Evolutionary conservation across 1,284 basidiomycete genomes (phyloP).

Genomic region (Peniophora sp.): DNA sequence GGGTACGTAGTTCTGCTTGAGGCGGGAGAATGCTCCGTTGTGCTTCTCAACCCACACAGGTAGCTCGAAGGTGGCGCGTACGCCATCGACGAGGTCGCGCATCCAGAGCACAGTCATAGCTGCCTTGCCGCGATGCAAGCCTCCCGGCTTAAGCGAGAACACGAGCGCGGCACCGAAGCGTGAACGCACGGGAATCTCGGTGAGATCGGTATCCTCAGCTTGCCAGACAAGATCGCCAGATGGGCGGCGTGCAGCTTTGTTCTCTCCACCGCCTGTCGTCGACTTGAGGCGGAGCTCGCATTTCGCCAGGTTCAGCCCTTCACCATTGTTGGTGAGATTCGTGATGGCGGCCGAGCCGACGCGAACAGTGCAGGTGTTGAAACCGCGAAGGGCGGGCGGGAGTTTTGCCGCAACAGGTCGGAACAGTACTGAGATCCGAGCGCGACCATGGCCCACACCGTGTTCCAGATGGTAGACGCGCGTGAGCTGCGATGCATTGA

Average conservation of each 20-base stretch:
- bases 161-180: constrained; percentile 50
- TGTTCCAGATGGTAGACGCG: constrained; percentile 41
- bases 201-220: constrained; percentile 28
- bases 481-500: constrained; percentile 37
- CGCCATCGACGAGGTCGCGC: constrained; percentile 42
- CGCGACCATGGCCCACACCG: constrained; percentile 47
- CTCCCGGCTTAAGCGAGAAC: constrained; percentile 46
- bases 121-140: constrained; percentile 31
- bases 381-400: constrained; percentile 50
- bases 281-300: constrained; percentile 24
- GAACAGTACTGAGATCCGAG: constrained; percentile 42
- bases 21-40: constrained; percentile 28
- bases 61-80: constrained; percentile 29
- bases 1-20: constrained; percentile 53
- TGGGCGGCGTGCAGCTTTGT: constrained; percentile 32
- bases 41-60: constrained; percentile 27
- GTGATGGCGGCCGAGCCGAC: constrained; percentile 18
- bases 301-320: constrained; percentile 21
- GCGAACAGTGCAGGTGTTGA: constrained; percentile 59
- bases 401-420: constrained; percentile 48
- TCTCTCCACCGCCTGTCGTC: constrained; percentile 17
- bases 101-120: constrained; percentile 58
- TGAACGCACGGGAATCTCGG: constrained; percentile 51
- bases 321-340: constrained; percentile 20
- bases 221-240: constrained; percentile 33